Conservation (phyloP, 169 alveolate species). For the Theileria parva region DNA sequence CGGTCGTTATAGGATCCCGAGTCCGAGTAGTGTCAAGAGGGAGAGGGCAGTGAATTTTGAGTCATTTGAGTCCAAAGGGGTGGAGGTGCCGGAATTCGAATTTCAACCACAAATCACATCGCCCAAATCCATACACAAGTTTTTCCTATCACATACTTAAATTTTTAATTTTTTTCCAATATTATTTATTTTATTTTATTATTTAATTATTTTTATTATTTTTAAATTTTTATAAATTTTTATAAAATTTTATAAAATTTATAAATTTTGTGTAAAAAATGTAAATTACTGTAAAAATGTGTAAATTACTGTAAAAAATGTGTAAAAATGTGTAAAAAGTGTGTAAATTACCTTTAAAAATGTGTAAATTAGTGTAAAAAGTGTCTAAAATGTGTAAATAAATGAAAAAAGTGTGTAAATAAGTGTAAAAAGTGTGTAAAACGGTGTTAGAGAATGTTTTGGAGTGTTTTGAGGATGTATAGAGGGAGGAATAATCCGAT, state of each 20-base stretch:
- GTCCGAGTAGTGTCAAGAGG: not conserved
- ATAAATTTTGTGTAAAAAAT: too few relatives aligned
- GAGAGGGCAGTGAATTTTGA: not conserved
- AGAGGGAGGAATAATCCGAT: constrained; percentile 73
- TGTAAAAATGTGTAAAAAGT: too few relatives aligned
- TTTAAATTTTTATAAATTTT: constrained; percentile 27
- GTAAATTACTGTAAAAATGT: too few relatives aligned
- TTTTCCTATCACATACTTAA: constrained; percentile 27
- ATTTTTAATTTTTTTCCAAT: not conserved
- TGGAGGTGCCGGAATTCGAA: constrained; percentile 30
- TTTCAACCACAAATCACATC: constrained; percentile 52
- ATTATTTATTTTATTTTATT: not conserved
- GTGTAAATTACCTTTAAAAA: too few relatives aligned
- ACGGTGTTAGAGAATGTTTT: too few relatives aligned
- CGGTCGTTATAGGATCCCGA: constrained; percentile 58
- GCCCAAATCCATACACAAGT: constrained; percentile 45
- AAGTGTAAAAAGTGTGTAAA: too few relatives aligned
- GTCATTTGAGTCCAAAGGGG: not conserved
- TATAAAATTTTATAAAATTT: too few relatives aligned
- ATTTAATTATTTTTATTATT: not conserved
- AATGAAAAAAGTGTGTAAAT: too few relatives aligned
- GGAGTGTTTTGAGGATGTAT: too few relatives aligned
- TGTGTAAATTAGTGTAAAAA: too few relatives aligned
- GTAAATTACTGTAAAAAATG: too few relatives aligned
- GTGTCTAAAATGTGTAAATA: too few relatives aligned